These are phyloP conservation scores for Podospora pseudoanserina DNA, from an alignment of 495 filamentous ascomycete species.

Conservation along the genomic window DNA sequence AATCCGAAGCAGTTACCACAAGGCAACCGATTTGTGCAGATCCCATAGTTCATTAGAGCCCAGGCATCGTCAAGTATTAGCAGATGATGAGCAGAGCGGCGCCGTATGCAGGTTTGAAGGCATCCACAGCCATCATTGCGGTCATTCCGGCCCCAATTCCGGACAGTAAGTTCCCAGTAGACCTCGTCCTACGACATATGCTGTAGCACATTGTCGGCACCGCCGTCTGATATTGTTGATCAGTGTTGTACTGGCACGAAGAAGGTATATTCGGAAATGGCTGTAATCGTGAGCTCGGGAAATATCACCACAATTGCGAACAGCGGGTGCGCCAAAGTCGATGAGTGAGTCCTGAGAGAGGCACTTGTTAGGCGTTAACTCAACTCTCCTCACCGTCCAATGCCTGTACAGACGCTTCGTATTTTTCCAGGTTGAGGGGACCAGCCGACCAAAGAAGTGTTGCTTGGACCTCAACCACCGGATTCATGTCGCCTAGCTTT, in stretches of 20 bases:
- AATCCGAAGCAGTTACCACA: background rate
- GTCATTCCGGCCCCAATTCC: background rate
- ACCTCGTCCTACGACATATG: constrained; percentile 25
- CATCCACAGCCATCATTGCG: background rate
- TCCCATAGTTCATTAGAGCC: background rate
- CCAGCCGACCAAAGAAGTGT: constrained; percentile 65
- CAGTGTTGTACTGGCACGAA: background rate
- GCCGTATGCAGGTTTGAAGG: background rate
- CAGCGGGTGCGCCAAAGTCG: background rate
- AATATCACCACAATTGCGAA: background rate
- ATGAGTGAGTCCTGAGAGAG: background rate
- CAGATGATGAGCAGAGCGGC: background rate
- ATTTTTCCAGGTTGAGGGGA: constrained; percentile 58
- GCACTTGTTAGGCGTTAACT: background rate
- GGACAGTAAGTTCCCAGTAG: background rate
- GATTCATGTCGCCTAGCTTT: background rate
- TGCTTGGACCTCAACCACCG: constrained; percentile 53
- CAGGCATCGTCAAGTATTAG: background rate
- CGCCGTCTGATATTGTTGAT: background rate
- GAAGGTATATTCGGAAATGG: background rate
- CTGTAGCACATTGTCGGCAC: constrained; percentile 19
- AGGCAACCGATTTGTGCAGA: constrained; percentile 10
- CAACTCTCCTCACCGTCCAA: constrained; percentile 10
- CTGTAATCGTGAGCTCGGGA: background rate
- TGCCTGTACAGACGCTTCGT: constrained; percentile 48